A percentile compares a stretch with the other conserved stretches of the same genome.
These are phyloP conservation scores for Mycena galericulata DNA, from an alignment of 768 basidiomycete genomes.

Conservation along the genomic window DNA sequence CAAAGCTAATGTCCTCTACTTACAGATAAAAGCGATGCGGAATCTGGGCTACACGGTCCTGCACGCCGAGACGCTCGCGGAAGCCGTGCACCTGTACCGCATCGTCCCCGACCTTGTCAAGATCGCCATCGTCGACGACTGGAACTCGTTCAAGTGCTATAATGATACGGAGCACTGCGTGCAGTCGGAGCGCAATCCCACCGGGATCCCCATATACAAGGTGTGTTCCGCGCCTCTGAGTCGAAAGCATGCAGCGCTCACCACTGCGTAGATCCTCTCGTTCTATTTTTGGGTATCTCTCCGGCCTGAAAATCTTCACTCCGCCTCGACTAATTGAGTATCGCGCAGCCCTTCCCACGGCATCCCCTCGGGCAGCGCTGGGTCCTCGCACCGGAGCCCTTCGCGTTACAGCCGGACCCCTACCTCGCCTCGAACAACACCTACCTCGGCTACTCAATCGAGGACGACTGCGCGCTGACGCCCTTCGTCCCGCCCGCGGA, in stretches of 20 bases:
- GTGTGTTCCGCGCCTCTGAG: not conserved
- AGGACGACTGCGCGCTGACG: conserved; percentile 14
- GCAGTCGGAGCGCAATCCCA: conserved; percentile 16
- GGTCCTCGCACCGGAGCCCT: conserved; percentile 29
- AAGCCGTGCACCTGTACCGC: conserved; percentile 16
- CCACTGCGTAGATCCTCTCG: conserved; percentile 10
- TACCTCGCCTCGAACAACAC: conserved; percentile 19
- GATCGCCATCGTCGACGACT: conserved; percentile 22
- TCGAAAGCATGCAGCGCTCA: not conserved
- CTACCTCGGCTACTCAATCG: conserved; percentile 30
- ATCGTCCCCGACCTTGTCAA: conserved; percentile 23
- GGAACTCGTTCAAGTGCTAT: conserved; percentile 14
- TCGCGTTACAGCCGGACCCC: not conserved
- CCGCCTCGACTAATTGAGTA: not conserved
- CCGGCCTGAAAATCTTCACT: not conserved
- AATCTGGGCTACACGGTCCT: conserved; percentile 30
- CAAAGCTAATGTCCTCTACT: not conserved
- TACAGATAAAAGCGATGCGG: conserved; percentile 18
- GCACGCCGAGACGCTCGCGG: not conserved
- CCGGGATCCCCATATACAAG: conserved; percentile 26
- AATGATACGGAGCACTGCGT: conserved; percentile 18
- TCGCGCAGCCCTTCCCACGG: conserved; percentile 17
- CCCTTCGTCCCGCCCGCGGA: conserved; percentile 10
- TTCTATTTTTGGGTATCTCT: conserved; percentile 22
- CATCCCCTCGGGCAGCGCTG: conserved; percentile 26